A percentile compares a stretch with the other conserved stretches of the same genome.
phyloP scores from a whole-genome alignment of 2,329 filamentous ascomycete genomes.

The Cercospora berteroae region DNA sequence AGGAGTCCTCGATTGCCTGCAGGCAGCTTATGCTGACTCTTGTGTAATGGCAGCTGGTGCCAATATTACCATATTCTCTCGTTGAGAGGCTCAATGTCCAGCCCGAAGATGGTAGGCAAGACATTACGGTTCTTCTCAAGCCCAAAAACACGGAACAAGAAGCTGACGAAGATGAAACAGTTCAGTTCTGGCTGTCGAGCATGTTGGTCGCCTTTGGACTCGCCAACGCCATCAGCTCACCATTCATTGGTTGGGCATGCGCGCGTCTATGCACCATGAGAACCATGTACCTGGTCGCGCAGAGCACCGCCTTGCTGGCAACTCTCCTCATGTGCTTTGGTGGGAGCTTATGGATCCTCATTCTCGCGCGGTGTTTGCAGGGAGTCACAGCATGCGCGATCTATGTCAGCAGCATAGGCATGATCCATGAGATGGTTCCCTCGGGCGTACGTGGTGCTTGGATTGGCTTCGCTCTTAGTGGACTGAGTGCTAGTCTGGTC shows the following conservation, averaged over 20 bases:
- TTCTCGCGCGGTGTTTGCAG: not conserved
- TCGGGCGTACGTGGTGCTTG: not conserved
- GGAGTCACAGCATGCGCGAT: not conserved
- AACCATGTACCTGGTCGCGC: not conserved
- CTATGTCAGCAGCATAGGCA: slow-evolving; percentile 1
- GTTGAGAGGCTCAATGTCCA: not conserved
- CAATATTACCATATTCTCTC: not conserved
- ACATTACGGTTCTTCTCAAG: not conserved
- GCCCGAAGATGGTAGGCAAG: not conserved
- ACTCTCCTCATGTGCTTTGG: not conserved
- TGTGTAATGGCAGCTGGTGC: not conserved
- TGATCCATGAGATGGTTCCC: not conserved
- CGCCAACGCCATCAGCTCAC: not conserved
- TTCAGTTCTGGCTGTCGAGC: not conserved
- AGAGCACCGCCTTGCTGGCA: not conserved
- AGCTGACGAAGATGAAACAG: not conserved
- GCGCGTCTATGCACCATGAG: not conserved
- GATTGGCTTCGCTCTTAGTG: not conserved
- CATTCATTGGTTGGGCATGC: not conserved
- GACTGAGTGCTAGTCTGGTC: not conserved
- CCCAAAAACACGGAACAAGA: not conserved
- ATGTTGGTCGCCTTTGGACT: not conserved
- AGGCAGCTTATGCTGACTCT: not conserved
- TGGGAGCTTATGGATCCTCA: not conserved
- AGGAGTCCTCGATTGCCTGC: not conserved